A percentile compares a stretch with the other conserved stretches of the same genome.
Evolutionary conservation across 768 basidiomycete genomes (phyloP).

Genomic region (Neoboletus subvelutipes): DNA sequence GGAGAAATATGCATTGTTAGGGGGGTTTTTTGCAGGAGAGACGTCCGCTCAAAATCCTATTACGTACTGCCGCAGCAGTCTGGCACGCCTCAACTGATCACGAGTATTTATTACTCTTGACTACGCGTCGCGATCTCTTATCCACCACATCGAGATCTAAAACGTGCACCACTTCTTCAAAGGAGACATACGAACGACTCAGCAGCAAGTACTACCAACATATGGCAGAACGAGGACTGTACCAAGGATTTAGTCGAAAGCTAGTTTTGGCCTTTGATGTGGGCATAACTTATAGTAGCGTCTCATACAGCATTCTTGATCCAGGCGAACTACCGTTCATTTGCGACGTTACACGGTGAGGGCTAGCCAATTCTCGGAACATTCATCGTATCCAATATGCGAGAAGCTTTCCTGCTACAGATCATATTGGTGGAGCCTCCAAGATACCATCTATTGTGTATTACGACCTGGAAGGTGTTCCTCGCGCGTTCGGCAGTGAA

Average conservation of each 20-base stretch:
- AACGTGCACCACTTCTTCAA: no score
- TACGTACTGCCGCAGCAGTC: no score
- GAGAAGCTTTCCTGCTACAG: conserved; percentile 46
- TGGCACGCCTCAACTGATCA: no score
- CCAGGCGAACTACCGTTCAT: conserved; percentile 29
- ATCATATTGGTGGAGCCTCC: conserved; percentile 42
- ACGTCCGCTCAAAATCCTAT: no score
- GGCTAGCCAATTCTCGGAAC: not conserved
- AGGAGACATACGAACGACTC: no score
- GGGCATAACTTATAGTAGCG: conserved; percentile 50
- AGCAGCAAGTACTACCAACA: no score
- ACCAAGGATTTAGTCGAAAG: conserved; percentile 39
- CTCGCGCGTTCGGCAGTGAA: conserved; percentile 46
- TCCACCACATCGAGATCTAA: no score
- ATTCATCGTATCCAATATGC: conserved; percentile 2
- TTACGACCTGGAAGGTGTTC: conserved; percentile 41
- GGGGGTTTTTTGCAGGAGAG: no score
- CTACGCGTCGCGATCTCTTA: no score
- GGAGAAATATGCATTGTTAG: no score
- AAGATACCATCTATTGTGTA: conserved; percentile 52
- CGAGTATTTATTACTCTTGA: no score
- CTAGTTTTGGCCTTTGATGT: conserved; percentile 52
- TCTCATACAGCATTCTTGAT: conserved; percentile 40
- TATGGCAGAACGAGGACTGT: conserved; percentile 36
- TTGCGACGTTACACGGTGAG: conserved; percentile 25